Evolutionary conservation across 495 filamentous ascomycete species (phyloP).

Genomic region (Penicillium ucsense): DNA sequence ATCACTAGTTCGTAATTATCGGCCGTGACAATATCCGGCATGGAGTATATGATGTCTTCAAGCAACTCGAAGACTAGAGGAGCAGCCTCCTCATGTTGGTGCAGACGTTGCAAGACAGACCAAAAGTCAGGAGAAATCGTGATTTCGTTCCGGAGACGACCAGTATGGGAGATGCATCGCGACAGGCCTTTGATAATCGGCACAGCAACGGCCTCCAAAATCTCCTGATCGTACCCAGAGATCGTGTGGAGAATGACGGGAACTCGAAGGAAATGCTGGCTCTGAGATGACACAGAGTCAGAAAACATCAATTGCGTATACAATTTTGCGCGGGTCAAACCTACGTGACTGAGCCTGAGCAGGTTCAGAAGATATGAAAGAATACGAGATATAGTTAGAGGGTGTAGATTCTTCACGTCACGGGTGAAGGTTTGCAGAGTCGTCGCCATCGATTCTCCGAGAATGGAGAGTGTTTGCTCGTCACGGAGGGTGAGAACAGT

Average conservation of each 20-base stretch:
- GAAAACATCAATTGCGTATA: background rate
- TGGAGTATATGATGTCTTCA: conserved; percentile 55
- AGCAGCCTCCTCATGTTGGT: conserved; percentile 55
- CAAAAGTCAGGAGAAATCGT: conserved; percentile 96
- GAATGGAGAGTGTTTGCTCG: conserved; percentile 51
- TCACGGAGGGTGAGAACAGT: conserved; percentile 79
- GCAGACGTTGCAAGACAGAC: conserved; percentile 74
- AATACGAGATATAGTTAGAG: conserved; percentile 68
- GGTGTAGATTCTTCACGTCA: conserved; percentile 67
- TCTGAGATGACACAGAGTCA: conserved; percentile 41
- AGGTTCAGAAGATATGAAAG: conserved; percentile 80
- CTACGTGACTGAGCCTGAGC: conserved; percentile 78
- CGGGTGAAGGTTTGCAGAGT: conserved; percentile 73
- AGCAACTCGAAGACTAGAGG: conserved; percentile 75
- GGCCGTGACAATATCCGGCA: conserved; percentile 69
- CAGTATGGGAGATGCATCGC: conserved; percentile 65
- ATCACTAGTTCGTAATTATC: conserved; percentile 92
- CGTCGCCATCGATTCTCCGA: conserved; percentile 72
- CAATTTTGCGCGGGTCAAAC: conserved; percentile 12
- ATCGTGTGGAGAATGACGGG: conserved; percentile 91
- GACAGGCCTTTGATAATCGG: conserved; percentile 70
- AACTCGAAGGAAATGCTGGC: conserved; percentile 81
- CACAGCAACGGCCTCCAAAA: conserved; percentile 63
- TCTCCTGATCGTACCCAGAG: conserved; percentile 71
- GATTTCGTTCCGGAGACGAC: conserved; percentile 76